Evolutionary conservation across 345 rosid species (phyloP), one percentile per base, ranked within the genome.

Genomic region (Jatropha curcas): DNA sequence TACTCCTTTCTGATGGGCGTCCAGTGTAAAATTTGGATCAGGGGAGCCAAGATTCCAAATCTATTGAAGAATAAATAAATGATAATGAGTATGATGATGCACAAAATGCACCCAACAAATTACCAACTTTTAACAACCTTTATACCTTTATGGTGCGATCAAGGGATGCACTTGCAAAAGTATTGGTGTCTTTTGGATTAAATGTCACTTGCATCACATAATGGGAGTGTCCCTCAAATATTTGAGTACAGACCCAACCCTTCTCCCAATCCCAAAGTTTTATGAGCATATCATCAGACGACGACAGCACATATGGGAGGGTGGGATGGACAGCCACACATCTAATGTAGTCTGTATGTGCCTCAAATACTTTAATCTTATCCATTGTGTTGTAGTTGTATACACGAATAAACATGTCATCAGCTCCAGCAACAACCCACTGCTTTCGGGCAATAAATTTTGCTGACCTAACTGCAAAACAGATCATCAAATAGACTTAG

Each of bases 181-280:
- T 93, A 77, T 93, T 88, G 61, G 92, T 88, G 73, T 93, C 97
- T 79, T 89, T 90, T 35, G 98, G 98, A 78, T 90, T 91, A 75
- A 96, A 90, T 24, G 97, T 88, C 39, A 89, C 96, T 84, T 96
- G 98, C 99, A 96, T 96, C 70, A 96, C 98, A 88, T 92, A 93
- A 82, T 95, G 99, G 12, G 99, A 95, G 66, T 95, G 99, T n/a
- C 99, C 99, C 83, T 93, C 99, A 71, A 96, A 96, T 52, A 91
- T 88, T 74, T 89, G 96, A 76, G 94, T 85, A 74, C 97, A 93
- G 30, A 81, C 84, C 99, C 99, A 96, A 73, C 91, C 93, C 81
- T 93, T 93, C 79, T 96, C 99, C 99, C 99, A 96, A 76, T 96
- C 98, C 99, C 99, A 96, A 73, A 96, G 93, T 83, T 96, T 96